phyloP scores from a whole-genome alignment of 2,329 filamentous ascomycete species.

The Fusarium sublunatum region DNA sequence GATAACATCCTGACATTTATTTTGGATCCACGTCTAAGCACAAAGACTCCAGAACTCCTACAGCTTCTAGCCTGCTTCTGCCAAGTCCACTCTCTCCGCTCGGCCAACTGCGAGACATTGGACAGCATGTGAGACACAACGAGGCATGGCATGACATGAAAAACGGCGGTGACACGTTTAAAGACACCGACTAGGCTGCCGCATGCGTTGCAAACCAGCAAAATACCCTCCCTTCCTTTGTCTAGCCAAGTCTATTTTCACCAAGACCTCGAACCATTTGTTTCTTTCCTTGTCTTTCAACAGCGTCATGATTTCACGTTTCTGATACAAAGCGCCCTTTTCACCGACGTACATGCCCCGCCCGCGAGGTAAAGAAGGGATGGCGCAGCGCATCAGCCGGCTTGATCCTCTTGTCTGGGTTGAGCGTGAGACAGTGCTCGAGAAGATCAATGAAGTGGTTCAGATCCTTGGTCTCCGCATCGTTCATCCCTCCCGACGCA shows the following conservation, averaged over 20 bases:
- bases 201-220: constrained; percentile 20
- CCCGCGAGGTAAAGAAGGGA: constrained; percentile 76
- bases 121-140: constrained; percentile 30
- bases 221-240: constrained; percentile 27
- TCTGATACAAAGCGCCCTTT: constrained; percentile 6
- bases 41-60: constrained; percentile 20
- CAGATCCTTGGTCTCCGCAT: constrained; percentile 80
- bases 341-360: constrained; percentile 44
- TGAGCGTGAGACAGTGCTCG: constrained; percentile 87
- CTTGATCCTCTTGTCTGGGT: constrained; percentile 91
- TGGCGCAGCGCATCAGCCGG: constrained; percentile 88
- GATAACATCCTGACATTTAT: constrained; percentile 9
- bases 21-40: constrained; percentile 13
- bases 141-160: constrained; percentile 34
- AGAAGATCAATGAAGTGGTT: constrained; percentile 87
- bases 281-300: constrained; percentile 15
- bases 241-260: constrained; percentile 27
- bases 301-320: constrained; percentile 18
- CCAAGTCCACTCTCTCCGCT: constrained; percentile 11
- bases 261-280: constrained; percentile 12
- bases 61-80: constrained; percentile 24
- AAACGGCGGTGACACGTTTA: constrained; percentile 35
- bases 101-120: constrained; percentile 20
- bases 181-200: constrained; percentile 26
- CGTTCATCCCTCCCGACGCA: constrained; percentile 77